phyloP scores from a whole-genome alignment of 2,329 filamentous ascomycete genomes.

The Lecanicillium sp. region DNA sequence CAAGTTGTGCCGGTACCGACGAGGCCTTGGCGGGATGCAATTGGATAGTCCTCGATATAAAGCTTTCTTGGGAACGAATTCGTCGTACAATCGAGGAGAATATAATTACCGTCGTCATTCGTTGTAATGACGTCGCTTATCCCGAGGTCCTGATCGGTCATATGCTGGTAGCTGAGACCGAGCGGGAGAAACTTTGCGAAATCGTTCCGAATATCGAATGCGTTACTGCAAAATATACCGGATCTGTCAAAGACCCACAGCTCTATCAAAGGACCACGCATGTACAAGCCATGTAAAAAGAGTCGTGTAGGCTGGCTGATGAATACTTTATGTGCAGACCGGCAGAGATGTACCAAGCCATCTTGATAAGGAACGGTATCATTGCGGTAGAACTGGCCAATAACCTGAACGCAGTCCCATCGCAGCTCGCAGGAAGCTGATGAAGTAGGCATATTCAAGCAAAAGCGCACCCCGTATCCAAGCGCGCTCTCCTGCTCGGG shows the following conservation, averaged over 20 bases:
- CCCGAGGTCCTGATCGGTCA: conserved; percentile 20
- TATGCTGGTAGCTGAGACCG: conserved; percentile 20
- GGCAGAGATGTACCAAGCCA: conserved; percentile 11
- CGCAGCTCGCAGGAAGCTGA: conserved; percentile 5
- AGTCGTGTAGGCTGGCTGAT: conserved; percentile 21
- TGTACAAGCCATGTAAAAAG: conserved; percentile 28
- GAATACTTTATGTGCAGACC: conserved; percentile 19
- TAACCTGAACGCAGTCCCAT: conserved; percentile 11
- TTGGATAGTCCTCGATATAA: conserved; percentile 20
- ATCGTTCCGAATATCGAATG: conserved; percentile 21
- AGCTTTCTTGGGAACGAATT: conserved; percentile 16
- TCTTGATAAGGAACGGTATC: conserved; percentile 9
- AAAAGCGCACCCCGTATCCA: conserved; percentile 4
- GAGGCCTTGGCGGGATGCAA: conserved; percentile 16
- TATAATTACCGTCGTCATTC: conserved; percentile 16
- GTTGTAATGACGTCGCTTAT: conserved; percentile 13
- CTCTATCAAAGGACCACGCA: conserved; percentile 22
- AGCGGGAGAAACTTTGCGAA: conserved; percentile 19
- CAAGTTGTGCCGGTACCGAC: conserved; percentile 23
- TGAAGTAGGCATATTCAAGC: conserved; percentile 7
- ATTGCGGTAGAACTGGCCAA: conserved; percentile 10
- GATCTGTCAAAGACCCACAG: conserved; percentile 29
- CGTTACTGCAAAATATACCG: conserved; percentile 22
- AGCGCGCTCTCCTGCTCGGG: conserved; percentile 5
- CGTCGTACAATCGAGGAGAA: conserved; percentile 6